phyloP scores from a whole-genome alignment of 2,329 filamentous ascomycete species.

The Fusarium sp. region DNA sequence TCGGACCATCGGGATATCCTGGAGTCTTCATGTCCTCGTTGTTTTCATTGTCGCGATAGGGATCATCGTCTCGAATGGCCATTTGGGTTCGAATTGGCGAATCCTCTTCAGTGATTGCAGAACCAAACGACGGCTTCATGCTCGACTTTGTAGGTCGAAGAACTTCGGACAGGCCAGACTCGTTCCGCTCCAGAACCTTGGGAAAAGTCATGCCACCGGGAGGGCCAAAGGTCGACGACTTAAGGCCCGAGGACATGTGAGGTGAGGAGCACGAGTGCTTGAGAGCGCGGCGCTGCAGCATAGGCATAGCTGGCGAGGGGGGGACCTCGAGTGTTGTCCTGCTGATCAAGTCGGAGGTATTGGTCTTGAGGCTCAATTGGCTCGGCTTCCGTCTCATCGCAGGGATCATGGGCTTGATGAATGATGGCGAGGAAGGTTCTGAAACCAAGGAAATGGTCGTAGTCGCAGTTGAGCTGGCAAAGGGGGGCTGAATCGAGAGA shows the following conservation, averaged over 20 bases:
- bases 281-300: conserved; percentile 67
- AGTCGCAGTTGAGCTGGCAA: conserved; percentile 54
- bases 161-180: conserved; percentile 66
- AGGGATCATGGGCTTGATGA: conserved; percentile 80
- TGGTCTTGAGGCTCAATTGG: conserved; percentile 78
- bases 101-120: conserved; percentile 61
- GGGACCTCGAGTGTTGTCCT: conserved; percentile 61
- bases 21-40: conserved; percentile 82
- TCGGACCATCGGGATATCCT: conserved; percentile 81
- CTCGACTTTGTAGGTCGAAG: conserved; percentile 60
- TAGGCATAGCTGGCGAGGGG: conserved; percentile 63
- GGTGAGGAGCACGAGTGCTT: conserved; percentile 74
- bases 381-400: conserved; percentile 77
- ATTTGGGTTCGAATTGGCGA: conserved; percentile 68
- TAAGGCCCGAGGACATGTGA: conserved; percentile 67
- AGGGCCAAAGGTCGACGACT: conserved; percentile 67
- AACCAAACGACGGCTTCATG: conserved; percentile 49
- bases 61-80: conserved; percentile 64
- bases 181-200: conserved; percentile 65
- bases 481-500: conserved; percentile 75
- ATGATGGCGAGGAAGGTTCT: conserved; percentile 75
- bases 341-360: conserved; percentile 63
- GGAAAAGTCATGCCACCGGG: conserved; percentile 70
- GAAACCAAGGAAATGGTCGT: conserved; percentile 61
- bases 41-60: conserved; percentile 71